Conservation (phyloP, 1,284 basidiomycete species). For the Peniophora sp. region DNA sequence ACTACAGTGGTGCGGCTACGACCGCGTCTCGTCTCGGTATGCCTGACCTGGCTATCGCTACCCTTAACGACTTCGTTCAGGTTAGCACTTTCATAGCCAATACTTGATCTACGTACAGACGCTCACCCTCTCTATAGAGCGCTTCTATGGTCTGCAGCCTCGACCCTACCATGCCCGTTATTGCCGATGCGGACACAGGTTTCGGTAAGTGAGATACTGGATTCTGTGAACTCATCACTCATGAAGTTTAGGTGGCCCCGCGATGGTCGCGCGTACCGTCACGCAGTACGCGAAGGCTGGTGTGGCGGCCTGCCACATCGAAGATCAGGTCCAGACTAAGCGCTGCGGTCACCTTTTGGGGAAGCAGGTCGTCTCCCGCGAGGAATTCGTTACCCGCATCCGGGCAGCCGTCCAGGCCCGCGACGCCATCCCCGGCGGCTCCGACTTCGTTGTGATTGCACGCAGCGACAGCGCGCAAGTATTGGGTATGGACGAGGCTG, state of each 20-base stretch:
- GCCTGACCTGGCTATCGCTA: slow-evolving; percentile 75
- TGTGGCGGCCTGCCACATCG: slow-evolving; percentile 73
- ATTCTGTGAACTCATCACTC: not conserved
- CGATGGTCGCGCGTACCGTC: slow-evolving; percentile 72
- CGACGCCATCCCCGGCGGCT: slow-evolving; percentile 61
- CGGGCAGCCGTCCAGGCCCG: slow-evolving; percentile 70
- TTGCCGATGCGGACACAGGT: slow-evolving; percentile 78
- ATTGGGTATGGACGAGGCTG: slow-evolving; percentile 74
- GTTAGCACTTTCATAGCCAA: slow-evolving; percentile 18
- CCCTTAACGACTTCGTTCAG: slow-evolving; percentile 71
- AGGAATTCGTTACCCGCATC: slow-evolving; percentile 70
- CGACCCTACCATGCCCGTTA: slow-evolving; percentile 58
- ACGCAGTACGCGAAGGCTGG: slow-evolving; percentile 64
- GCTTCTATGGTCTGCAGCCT: slow-evolving; percentile 62
- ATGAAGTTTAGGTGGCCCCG: slow-evolving; percentile 64
- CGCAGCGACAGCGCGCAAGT: slow-evolving; percentile 79
- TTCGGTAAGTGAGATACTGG: slow-evolving; percentile 25
- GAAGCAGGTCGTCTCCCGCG: slow-evolving; percentile 72
- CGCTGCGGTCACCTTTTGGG: slow-evolving; percentile 77
- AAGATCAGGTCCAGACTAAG: slow-evolving; percentile 80
- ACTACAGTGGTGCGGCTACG: slow-evolving; percentile 60
- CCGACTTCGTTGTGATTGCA: slow-evolving; percentile 74
- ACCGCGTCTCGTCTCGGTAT: slow-evolving; percentile 71
- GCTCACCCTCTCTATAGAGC: slow-evolving; percentile 18
- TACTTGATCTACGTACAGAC: not conserved